phyloP scores from a whole-genome alignment of 2,329 filamentous ascomycete species.

The Metarhizium guizhouense region DNA sequence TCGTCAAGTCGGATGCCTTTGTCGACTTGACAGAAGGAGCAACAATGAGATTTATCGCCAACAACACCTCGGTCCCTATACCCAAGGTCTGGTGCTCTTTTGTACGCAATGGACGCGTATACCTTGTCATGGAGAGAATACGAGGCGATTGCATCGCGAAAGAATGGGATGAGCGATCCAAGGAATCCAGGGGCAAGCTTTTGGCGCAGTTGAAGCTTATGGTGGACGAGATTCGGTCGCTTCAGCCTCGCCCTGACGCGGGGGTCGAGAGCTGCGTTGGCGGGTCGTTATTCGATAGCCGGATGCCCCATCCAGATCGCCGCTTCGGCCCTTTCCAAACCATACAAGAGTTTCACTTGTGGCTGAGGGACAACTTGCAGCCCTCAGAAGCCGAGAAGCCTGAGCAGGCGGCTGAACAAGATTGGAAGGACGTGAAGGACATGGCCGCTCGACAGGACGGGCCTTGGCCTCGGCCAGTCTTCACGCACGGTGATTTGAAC shows the following conservation, averaged over 20 bases:
- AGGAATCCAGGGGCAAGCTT: neutral
- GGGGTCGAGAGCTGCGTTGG: neutral
- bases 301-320: neutral
- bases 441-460: neutral
- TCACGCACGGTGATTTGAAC: conserved; percentile 36
- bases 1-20: neutral
- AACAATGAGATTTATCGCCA: neutral
- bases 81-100: neutral
- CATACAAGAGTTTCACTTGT: neutral
- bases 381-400: no score
- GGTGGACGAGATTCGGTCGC: neutral
- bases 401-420: neutral
- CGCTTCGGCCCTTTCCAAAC: neutral
- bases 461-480: neutral
- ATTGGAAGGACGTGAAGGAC: neutral
- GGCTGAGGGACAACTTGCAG: no score
- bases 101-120: neutral
- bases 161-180: neutral
- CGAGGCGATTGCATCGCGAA: neutral
- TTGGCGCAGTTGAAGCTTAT: neutral
- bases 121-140: neutral
- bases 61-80: neutral
- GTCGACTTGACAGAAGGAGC: neutral
- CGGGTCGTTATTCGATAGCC: neutral
- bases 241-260: neutral